Evolutionary conservation across 768 basidiomycete genomes (phyloP).

Genomic region (Gloeostereum incarnatum): DNA sequence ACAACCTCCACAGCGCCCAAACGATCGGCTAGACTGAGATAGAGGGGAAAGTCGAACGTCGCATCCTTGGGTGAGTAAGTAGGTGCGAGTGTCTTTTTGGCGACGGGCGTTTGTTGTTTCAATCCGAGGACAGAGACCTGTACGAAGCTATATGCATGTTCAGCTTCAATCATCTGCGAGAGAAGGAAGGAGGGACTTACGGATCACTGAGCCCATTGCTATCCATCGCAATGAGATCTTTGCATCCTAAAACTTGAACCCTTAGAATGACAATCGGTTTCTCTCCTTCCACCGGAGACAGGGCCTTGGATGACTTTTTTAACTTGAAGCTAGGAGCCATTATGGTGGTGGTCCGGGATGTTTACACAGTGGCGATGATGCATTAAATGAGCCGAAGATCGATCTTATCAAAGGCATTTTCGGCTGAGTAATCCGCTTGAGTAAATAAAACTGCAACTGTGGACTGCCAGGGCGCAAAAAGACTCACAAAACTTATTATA

Average conservation of each 20-base stretch:
- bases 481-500: no score
- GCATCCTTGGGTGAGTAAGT: conserved; percentile 56
- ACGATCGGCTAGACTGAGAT: conserved; percentile 62
- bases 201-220: conserved; percentile 69
- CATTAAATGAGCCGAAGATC: no score
- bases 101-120: conserved; percentile 63
- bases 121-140: conserved; percentile 51
- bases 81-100: conserved; percentile 67
- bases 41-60: conserved; percentile 87
- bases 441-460: no score
- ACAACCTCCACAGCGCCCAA: conserved; percentile 77
- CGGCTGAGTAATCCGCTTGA: no score
- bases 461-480: no score
- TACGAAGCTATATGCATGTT: conserved; percentile 52
- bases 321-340: no score
- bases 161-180: no score
- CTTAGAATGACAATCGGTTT: conserved; percentile 56
- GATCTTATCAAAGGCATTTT: no score
- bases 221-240: conserved; percentile 54
- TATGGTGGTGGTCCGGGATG: no score
- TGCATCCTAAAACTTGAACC: conserved; percentile 61
- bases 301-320: no score
- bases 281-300: conserved; percentile 45
- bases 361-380: no score
- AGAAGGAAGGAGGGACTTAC: no score